phyloP scores from a whole-genome alignment of 1,284 basidiomycete genomes.

The Ganoderma lucidum region DNA sequence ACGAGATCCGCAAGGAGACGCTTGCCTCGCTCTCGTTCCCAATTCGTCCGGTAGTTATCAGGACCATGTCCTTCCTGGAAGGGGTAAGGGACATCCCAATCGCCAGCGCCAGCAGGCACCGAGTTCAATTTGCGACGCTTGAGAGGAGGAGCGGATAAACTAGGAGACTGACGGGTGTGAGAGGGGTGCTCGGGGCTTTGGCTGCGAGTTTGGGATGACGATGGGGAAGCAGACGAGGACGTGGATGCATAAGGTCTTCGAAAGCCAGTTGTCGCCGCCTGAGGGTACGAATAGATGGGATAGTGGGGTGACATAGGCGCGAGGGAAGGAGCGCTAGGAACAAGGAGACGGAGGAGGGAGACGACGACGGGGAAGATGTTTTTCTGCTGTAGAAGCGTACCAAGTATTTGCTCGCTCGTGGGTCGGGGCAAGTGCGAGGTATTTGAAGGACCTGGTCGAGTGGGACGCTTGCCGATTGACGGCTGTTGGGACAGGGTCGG shows the following conservation, averaged over 20 bases:
- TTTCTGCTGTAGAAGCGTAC: slow-evolving; percentile 64
- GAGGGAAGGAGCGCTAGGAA: slow-evolving; percentile 29
- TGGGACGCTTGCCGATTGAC: slow-evolving; percentile 28
- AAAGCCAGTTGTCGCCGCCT: slow-evolving; percentile 8
- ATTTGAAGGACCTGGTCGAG: slow-evolving; percentile 38
- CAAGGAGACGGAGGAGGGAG: slow-evolving; percentile 59
- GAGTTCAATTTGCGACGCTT: slow-evolving; percentile 70
- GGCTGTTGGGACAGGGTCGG: slow-evolving; percentile 26
- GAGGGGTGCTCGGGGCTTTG: slow-evolving; percentile 8
- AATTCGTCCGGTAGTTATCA: slow-evolving; percentile 60
- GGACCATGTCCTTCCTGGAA: slow-evolving; percentile 76
- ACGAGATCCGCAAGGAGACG: slow-evolving; percentile 69
- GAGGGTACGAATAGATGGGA: slow-evolving; percentile 19
- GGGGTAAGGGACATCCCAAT: slow-evolving; percentile 84
- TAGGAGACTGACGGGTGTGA: slow-evolving; percentile 7
- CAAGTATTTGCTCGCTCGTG: slow-evolving; percentile 63
- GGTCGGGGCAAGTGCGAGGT: slow-evolving; percentile 52
- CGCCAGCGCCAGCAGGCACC: slow-evolving; percentile 78
- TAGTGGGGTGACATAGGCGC: slow-evolving; percentile 22
- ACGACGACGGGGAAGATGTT: slow-evolving; percentile 73
- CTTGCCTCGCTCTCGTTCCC: slow-evolving; percentile 68
- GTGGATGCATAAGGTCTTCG: background rate
- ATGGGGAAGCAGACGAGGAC: background rate
- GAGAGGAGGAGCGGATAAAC: slow-evolving; percentile 37
- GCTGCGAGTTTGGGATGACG: background rate